Conservation (phyloP, 257 asterid species). For the Leonotis leonurus region DNA sequence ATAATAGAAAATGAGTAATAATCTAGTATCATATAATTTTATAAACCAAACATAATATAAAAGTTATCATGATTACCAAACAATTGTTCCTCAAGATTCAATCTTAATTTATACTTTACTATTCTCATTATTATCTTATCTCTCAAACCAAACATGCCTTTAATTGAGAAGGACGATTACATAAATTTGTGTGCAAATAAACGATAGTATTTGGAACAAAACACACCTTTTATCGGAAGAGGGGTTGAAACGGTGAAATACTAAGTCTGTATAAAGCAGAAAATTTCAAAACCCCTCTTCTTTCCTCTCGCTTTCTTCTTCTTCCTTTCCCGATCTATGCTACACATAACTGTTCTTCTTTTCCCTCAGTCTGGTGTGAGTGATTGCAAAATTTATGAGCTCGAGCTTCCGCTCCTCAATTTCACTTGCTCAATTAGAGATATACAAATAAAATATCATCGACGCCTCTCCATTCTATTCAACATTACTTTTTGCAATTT, state of each 20-base stretch:
- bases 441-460: background rate
- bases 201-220: background rate
- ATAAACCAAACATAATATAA: too few relatives aligned
- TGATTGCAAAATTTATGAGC: background rate
- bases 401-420: constrained; percentile 1
- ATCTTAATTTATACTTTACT: too few relatives aligned
- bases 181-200: too few relatives aligned
- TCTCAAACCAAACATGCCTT: too few relatives aligned
- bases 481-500: background rate
- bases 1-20: too few relatives aligned
- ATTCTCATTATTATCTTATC: too few relatives aligned
- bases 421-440: background rate
- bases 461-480: background rate
- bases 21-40: too few relatives aligned
- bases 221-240: background rate
- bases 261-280: background rate
- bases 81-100: too few relatives aligned
- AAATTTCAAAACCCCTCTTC: constrained; percentile 8
- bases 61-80: too few relatives aligned
- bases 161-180: too few relatives aligned
- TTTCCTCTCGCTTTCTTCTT: constrained; percentile 1
- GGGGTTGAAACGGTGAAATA: background rate
- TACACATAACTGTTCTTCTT: background rate
- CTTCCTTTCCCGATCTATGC: constrained; percentile 5
- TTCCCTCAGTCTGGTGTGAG: too few relatives aligned